Percentiles rank a stretch among this genome's conserved stretches.
Conservation (phyloP, 1,284 basidiomycete species). For the Tausonia pullulans region DNA sequence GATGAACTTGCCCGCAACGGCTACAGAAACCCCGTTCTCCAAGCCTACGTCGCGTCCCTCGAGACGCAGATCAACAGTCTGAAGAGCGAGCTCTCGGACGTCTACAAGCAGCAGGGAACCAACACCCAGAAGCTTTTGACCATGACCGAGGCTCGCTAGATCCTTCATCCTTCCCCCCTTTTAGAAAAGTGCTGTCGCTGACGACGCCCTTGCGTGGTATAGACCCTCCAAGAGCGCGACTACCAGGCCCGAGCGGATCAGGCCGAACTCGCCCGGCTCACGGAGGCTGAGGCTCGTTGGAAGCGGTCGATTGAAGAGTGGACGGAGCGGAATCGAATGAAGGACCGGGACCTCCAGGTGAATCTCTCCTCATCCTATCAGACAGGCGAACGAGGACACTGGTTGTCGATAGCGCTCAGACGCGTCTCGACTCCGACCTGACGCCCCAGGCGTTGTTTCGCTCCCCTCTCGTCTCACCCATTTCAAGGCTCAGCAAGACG, state of each 20-base stretch:
- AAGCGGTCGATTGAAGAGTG: conserved; percentile 61
- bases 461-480: too few species aligned
- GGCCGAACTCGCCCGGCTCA: conserved; percentile 64
- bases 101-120: conserved; percentile 93
- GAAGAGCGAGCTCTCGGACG: conserved; percentile 76
- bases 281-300: conserved; percentile 68
- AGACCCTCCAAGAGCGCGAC: conserved; percentile 78
- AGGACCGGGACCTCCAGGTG: conserved; percentile 79
- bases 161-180: neutral
- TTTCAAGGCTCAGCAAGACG: conserved; percentile 76
- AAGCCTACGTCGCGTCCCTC: conserved; percentile 77
- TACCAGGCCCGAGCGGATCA: conserved; percentile 62
- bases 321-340: conserved; percentile 72
- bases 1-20: conserved; percentile 8
- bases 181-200: neutral
- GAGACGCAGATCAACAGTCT: conserved; percentile 85
- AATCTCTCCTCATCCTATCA: conserved; percentile 19
- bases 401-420: neutral
- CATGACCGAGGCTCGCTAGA: conserved; percentile 57
- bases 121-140: conserved; percentile 83
- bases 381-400: neutral
- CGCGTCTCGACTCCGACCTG: too few species aligned
- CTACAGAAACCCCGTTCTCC: conserved; percentile 62
- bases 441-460: too few species aligned
- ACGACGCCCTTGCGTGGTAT: neutral